These are phyloP conservation scores for Selenicereus undatus DNA, from an alignment of 148 eudicot genomes.

Conservation along the genomic window DNA sequence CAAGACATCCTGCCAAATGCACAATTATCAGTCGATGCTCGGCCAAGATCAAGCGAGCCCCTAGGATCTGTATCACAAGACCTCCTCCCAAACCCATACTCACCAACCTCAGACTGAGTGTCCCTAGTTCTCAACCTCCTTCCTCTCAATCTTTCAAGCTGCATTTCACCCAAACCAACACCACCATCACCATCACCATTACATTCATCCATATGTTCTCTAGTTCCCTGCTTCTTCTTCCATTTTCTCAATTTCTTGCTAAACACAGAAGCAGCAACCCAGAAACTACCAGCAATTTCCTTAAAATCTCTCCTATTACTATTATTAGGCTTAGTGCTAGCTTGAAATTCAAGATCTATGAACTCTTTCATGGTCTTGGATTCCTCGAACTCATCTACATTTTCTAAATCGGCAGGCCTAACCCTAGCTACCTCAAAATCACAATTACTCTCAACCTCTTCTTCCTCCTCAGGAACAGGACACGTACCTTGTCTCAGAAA, in stretches of 20 bases:
- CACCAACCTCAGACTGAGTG: slow-evolving; percentile 45
- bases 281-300: slow-evolving; percentile 53
- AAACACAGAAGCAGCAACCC: slow-evolving; percentile 70
- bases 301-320: slow-evolving; percentile 41
- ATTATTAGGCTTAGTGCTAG: slow-evolving; percentile 18
- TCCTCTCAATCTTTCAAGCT: slow-evolving; percentile 28
- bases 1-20: slow-evolving; percentile 53
- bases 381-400: slow-evolving; percentile 38
- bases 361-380: slow-evolving; percentile 76
- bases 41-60: slow-evolving; percentile 30
- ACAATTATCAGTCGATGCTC: slow-evolving; percentile 38
- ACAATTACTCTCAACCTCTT: slow-evolving; percentile 8
- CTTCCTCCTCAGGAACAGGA: slow-evolving; percentile 30
- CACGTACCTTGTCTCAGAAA: slow-evolving; percentile 30
- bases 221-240: slow-evolving; percentile 50
- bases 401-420: slow-evolving; percentile 44
- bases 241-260: slow-evolving; percentile 70
- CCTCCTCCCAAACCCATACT: slow-evolving; percentile 39
- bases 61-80: slow-evolving; percentile 28
- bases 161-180: slow-evolving; percentile 31
- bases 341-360: slow-evolving; percentile 65
- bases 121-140: slow-evolving; percentile 32
- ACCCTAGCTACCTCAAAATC: slow-evolving; percentile 42
- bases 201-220: slow-evolving; percentile 15
- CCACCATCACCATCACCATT: neutral